A percentile compares a stretch with the other conserved stretches of the same genome.
Conservation (phyloP, 75 land plant genomes). For the Isoetes taiwanensis region DNA sequence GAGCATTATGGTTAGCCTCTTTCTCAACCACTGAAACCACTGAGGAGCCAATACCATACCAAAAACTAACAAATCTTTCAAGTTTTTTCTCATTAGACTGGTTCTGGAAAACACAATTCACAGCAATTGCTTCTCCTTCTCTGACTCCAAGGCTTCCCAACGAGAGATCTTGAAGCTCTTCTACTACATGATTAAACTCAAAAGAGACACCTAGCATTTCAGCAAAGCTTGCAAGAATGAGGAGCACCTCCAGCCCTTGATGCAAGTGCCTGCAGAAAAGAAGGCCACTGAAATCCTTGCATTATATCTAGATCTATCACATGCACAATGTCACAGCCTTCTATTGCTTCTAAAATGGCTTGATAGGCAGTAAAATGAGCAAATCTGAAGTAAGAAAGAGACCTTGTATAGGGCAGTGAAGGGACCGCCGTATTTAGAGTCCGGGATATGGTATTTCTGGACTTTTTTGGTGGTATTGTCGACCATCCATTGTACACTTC, state of each 20-base stretch:
- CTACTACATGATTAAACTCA: conserved; percentile 7
- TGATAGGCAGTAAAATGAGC: conserved; percentile 16
- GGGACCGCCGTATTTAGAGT: too few species aligned
- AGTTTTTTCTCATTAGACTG: conserved; percentile 15
- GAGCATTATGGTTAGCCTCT: conserved; percentile 29
- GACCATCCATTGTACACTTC: too few species aligned
- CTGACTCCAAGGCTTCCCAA: neutral
- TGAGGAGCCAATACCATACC: conserved; percentile 20
- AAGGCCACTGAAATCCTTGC: neutral
- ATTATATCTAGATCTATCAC: neutral
- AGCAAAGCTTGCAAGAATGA: conserved; percentile 12
- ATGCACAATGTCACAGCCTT: neutral
- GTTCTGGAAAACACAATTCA: conserved; percentile 7
- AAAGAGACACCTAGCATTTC: conserved; percentile 16
- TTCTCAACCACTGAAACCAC: conserved; percentile 27
- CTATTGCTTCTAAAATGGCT: neutral
- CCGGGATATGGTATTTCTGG: too few species aligned
- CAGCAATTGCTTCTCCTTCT: conserved; percentile 1
- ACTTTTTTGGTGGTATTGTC: too few species aligned
- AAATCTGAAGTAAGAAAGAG: conserved; percentile 8
- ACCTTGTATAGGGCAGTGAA: too few species aligned
- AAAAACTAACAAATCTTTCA: conserved; percentile 16
- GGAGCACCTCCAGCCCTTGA: neutral
- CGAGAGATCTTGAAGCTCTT: conserved; percentile 9
- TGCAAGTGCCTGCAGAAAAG: neutral